phyloP scores from a whole-genome alignment of 768 basidiomycete genomes.

The Suillus subluteus region DNA sequence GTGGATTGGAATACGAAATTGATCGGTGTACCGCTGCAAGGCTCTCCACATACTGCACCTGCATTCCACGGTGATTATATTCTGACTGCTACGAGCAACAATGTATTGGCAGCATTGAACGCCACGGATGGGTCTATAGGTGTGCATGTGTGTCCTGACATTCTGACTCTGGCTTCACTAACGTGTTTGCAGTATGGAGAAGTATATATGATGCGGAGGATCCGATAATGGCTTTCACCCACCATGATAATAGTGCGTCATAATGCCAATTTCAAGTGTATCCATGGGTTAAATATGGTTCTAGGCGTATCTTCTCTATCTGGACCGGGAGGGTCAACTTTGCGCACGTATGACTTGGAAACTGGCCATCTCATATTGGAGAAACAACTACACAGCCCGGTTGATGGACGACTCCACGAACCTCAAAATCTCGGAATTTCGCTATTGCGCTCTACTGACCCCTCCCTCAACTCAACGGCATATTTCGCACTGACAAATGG shows the following conservation, averaged over 20 bases:
- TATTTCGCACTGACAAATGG: conserved; percentile 65
- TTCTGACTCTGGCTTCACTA: conserved; percentile 10
- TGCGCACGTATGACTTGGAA: conserved; percentile 66
- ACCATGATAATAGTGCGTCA: conserved; percentile 57
- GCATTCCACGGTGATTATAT: conserved; percentile 63
- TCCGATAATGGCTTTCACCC: conserved; percentile 64
- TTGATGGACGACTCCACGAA: conserved; percentile 48
- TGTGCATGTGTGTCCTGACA: conserved; percentile 36
- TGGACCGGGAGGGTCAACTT: conserved; percentile 68
- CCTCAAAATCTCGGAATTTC: conserved; percentile 60
- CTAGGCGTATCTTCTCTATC: conserved; percentile 75
- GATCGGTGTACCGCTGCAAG: conserved; percentile 70
- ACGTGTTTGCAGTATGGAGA: conserved; percentile 67
- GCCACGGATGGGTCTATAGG: conserved; percentile 71
- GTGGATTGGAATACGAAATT: conserved; percentile 88
- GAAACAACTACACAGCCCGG: conserved; percentile 54
- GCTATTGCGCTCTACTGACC: conserved; percentile 43
- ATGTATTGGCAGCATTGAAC: conserved; percentile 78
- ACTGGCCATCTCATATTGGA: conserved; percentile 74
- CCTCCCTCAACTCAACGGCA: conserved; percentile 28
- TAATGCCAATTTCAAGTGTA: conserved; percentile 3
- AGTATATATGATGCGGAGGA: conserved; percentile 75
- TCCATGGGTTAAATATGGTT: conserved; percentile 5
- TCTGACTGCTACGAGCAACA: conserved; percentile 68
- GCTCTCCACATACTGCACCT: conserved; percentile 57